Base-by-base conservation (phyloP, 176 grass and related monocot species). In the Aegilops tauschii region DNA sequence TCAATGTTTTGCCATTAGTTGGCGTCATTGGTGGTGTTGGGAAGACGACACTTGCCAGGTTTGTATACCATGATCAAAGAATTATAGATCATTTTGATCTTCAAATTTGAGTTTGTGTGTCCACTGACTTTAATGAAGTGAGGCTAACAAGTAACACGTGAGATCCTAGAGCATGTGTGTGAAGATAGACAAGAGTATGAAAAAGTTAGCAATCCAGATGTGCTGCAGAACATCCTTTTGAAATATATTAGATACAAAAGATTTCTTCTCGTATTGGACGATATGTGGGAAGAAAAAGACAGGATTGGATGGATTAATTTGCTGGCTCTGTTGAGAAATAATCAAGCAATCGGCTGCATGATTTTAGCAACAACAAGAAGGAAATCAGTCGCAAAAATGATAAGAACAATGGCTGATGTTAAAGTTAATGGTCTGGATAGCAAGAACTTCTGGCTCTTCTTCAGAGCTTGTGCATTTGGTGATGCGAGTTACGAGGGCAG, bases 21-120 rank as follows among this genome's bases (percentile, higher is more conserved):
- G 82, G 87, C 59, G 34, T 1, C 80, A 72, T 39, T 89, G 87
- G 87, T 6, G 87, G 87, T 10, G 37, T 89, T 73, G 87, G 87
- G 37, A 89, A 89, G 49, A 89, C 87, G 4, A 81, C 66, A 0
- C 81, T 89, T 31, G 74, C 75, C 9, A 74, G 65, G 49, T 62
- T 20, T 73, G 64, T 89, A 14, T 89, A 73, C 28, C 42, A 21
- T 65, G 69, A 89, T 73, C 3, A 63, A 28, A 85, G 50, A 85
- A 79, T 85, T 50, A 67, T 2, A 45, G 8, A 65, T 2, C 73
- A 77, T 32, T 85, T 75, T 39, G 87, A 89, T 69, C 7, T 89
- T 37, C 17, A n/a, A 65, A 85, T 89, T 2, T 89, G 87, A 82
- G 5, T 81, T 42, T 80, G 76, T 79, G 74, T 89, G 1, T 65